Evolutionary conservation across 768 basidiomycete species (phyloP).

Genomic region (Rhodocollybia butyracea): DNA sequence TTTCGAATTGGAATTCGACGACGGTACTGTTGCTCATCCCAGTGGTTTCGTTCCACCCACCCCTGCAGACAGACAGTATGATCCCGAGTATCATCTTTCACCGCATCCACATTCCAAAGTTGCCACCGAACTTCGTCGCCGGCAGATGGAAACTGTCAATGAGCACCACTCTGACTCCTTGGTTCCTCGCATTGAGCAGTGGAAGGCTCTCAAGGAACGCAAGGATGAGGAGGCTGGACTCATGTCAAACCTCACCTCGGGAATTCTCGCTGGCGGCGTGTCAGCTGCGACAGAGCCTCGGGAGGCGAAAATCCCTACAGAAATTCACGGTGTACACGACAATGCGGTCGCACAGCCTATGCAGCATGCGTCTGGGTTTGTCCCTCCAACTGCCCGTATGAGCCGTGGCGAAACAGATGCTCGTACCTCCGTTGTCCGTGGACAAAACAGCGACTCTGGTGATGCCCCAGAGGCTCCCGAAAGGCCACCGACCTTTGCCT

Average conservation of each 20-base stretch:
- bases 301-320: constrained; percentile 26
- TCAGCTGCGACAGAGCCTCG: constrained; percentile 17
- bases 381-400: constrained; percentile 24
- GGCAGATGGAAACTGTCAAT: neutral
- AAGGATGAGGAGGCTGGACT: constrained; percentile 20
- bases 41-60: constrained; percentile 44
- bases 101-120: constrained; percentile 3
- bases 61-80: constrained; percentile 30
- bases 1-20: constrained; percentile 33
- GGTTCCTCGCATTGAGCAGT: constrained; percentile 7
- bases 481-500: constrained; percentile 5
- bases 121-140: constrained; percentile 3
- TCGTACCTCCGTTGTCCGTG: constrained; percentile 4
- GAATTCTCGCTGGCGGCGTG: constrained; percentile 21
- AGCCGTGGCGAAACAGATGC: constrained; percentile 9
- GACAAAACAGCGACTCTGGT: neutral
- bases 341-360: constrained; percentile 4
- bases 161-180: constrained; percentile 10
- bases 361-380: constrained; percentile 15
- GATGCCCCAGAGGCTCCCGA: constrained; percentile 3
- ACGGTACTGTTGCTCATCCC: constrained; percentile 37
- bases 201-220: constrained; percentile 8
- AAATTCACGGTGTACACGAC: constrained; percentile 14
- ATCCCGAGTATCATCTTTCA: constrained; percentile 14
- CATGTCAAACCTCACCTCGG: constrained; percentile 22